Evolutionary conservation across 2,329 filamentous ascomycete genomes (phyloP), one percentile per base, ranked within the genome.

Genomic region (Emmonsiellopsis sp.): DNA sequence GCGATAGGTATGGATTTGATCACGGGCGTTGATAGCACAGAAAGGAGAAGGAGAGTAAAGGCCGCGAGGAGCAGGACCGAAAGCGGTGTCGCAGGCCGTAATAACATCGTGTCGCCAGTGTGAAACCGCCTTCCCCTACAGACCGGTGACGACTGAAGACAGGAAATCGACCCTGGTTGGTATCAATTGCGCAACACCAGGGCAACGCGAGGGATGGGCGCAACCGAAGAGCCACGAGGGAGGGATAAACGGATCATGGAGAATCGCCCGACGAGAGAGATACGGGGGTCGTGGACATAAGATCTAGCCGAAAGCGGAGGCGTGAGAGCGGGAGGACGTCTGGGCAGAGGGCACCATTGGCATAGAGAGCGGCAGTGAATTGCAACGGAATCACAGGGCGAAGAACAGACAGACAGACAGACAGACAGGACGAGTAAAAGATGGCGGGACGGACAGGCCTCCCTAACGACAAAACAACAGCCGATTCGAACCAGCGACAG

Each of bases 31-130:
- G 92, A 95, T n/a, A 98, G 75, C 40, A 91, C 88, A 46, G 90
- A 88, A 40, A 98, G 78, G 46, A 97, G 77, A 51, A 97, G 79
- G 57, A 97, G 77, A 58, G 79, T 86, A 71, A 98, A 96, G 60
- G 92, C 90, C 65, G 81, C 79, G 58, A 94, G 81, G 65, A 97
- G 85, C 68, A 97, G 76, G 61, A 95, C 76, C 62, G 91, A 85
- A 67, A 98, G 77, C 61, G 93, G 92, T 56, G 93, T 97, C 57
- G 93, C 92, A 58, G 93, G 91, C 66, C 91, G 88, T 70, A 97
- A 77, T 83, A 95, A 89, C 75, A 74, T 83, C 75, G 66, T 66
- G 62, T 42, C n/a, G 32, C 31, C 45, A 26, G 30, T 7, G 31
- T 35, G 16, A 37, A 16, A 9, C 15, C 6, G 9, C 32, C 8